These are phyloP conservation scores for Gastrodia elata DNA, from an alignment of 106 monocot genomes.

Conservation along the genomic window DNA sequence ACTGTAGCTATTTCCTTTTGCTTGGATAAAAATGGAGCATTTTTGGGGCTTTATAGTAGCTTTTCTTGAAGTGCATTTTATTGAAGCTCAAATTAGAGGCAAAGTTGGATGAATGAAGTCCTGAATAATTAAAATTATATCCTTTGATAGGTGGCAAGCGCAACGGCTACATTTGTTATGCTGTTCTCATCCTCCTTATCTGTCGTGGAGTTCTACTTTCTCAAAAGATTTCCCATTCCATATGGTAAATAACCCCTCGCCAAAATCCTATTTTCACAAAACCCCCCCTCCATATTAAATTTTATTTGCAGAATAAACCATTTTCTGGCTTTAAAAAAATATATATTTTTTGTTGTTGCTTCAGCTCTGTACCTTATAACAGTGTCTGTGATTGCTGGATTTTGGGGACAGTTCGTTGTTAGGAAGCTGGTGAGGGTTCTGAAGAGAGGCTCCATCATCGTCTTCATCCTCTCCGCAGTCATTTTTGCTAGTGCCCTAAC, in stretches of 20 bases:
- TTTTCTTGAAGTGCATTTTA: too few relatives aligned
- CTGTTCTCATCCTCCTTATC: slow-evolving; percentile 97
- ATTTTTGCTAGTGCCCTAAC: slow-evolving; percentile 88
- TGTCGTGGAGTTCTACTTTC: slow-evolving; percentile 94
- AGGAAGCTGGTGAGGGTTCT: slow-evolving; percentile 68
- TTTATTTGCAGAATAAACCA: not conserved
- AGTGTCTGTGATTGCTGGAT: slow-evolving; percentile 76
- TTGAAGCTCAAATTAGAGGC: too few relatives aligned
- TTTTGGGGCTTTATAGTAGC: too few relatives aligned
- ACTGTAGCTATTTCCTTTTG: too few relatives aligned
- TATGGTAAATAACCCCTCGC: slow-evolving; percentile 37
- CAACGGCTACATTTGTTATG: slow-evolving; percentile 97
- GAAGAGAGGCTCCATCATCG: slow-evolving; percentile 67
- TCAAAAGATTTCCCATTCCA: slow-evolving; percentile 84
- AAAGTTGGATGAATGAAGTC: too few relatives aligned
- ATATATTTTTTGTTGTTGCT: not conserved
- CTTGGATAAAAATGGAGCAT: too few relatives aligned
- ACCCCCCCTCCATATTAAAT: not conserved
- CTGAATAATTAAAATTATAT: too few relatives aligned
- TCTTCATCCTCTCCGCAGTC: slow-evolving; percentile 91
- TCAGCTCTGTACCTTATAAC: slow-evolving; percentile 74
- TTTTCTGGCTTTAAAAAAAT: not conserved
- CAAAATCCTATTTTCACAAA: not conserved
- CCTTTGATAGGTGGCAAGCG: slow-evolving; percentile 94
- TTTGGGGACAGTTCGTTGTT: slow-evolving; percentile 89